A percentile compares a stretch with the other conserved stretches of the same genome.
Evolutionary conservation across 805 yeast genomes (phyloP).

Genomic region (Priceomyces castillae): DNA sequence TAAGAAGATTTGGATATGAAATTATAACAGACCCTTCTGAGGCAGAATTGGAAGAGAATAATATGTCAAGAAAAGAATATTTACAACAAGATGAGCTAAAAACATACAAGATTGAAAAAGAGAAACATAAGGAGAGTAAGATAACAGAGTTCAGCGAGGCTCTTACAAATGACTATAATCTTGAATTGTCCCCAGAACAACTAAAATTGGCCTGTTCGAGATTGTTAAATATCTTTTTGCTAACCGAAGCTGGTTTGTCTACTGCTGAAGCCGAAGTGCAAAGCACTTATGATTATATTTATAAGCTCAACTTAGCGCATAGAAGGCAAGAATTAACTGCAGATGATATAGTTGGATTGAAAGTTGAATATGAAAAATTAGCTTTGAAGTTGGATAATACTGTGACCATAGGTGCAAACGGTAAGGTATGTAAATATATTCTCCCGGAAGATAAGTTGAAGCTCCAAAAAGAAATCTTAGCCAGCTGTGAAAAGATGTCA

Average conservation of each 20-base stretch:
- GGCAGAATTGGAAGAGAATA: conserved; percentile 58
- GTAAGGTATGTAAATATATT: conserved; percentile 39
- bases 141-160: conserved; percentile 9
- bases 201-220: conserved; percentile 39
- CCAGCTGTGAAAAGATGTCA: conserved; percentile 18
- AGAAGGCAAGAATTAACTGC: conserved; percentile 35
- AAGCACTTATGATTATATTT: conserved; percentile 50
- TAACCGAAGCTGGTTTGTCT: conserved; percentile 52
- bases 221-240: conserved; percentile 47
- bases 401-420: conserved; percentile 47
- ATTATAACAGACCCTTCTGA: conserved; percentile 47
- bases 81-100: conserved; percentile 53
- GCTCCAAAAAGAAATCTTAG: conserved; percentile 19
- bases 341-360: conserved; percentile 19
- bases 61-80: conserved; percentile 66
- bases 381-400: conserved; percentile 41
- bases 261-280: conserved; percentile 56
- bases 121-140: conserved; percentile 31
- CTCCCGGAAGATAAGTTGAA: conserved; percentile 26
- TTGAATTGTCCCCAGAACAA: conserved; percentile 23
- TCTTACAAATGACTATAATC: conserved; percentile 22
- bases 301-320: conserved; percentile 41
- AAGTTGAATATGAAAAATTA: conserved; percentile 33
- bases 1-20: conserved; percentile 77
- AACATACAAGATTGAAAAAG: conserved; percentile 39